Evolutionary conservation across 2,329 filamentous ascomycete genomes (phyloP).

Genomic region (Rutstroemia sp.): DNA sequence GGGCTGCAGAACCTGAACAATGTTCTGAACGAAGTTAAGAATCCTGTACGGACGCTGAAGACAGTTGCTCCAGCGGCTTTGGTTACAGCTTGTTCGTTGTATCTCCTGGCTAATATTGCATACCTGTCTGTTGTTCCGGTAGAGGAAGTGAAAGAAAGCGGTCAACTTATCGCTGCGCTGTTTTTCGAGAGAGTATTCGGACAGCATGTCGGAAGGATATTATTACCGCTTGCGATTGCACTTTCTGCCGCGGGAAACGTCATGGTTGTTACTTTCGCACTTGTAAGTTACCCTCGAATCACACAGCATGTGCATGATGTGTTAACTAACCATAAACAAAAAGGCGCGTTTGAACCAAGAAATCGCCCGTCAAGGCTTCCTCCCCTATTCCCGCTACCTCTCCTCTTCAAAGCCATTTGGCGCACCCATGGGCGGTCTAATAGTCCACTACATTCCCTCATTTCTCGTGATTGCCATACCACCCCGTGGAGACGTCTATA

Average conservation of each 20-base stretch:
- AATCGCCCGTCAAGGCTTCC: slow-evolving; percentile 40
- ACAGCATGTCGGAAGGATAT: slow-evolving; percentile 32
- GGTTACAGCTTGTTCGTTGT: slow-evolving; percentile 43
- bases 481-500: slow-evolving; percentile 34
- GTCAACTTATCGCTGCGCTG: slow-evolving; percentile 46
- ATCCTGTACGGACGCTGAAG: slow-evolving; percentile 49
- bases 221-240: slow-evolving; percentile 39
- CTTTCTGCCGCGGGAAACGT: slow-evolving; percentile 42
- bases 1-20: slow-evolving; percentile 48
- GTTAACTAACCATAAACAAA: slow-evolving; percentile 29
- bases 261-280: slow-evolving; percentile 40
- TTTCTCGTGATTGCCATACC: slow-evolving; percentile 46
- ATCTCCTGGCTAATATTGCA: slow-evolving; percentile 52
- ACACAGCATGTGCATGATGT: background rate
- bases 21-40: slow-evolving; percentile 49
- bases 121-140: slow-evolving; percentile 52
- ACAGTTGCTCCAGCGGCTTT: slow-evolving; percentile 48
- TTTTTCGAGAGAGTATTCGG: slow-evolving; percentile 52
- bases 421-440: slow-evolving; percentile 33
- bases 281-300: slow-evolving; percentile 40
- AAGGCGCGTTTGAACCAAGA: slow-evolving; percentile 40
- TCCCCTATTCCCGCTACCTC: slow-evolving; percentile 35
- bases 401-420: slow-evolving; percentile 22
- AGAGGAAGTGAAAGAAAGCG: slow-evolving; percentile 46
- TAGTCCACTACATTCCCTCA: slow-evolving; percentile 56